A percentile compares a stretch with the other conserved stretches of the same genome.
phyloP scores from a whole-genome alignment of 2,329 filamentous ascomycete genomes.

The Sordariomycetes sp. region DNA sequence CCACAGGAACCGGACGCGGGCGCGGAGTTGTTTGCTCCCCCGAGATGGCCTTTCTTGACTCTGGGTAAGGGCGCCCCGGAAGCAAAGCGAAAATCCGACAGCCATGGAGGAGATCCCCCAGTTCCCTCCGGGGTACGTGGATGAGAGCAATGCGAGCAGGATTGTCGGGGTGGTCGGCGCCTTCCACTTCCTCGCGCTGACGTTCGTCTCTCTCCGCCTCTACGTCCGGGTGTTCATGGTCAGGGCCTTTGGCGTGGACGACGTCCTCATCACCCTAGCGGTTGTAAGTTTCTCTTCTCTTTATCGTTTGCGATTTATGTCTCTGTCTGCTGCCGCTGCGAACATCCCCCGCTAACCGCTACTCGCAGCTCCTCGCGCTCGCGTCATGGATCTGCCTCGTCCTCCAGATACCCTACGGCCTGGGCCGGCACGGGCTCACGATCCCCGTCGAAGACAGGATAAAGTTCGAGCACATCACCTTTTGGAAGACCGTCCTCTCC shows the following conservation, averaged over 20 bases:
- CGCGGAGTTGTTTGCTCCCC: neutral
- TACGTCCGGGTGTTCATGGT: conserved; percentile 14
- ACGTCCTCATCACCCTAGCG: conserved; percentile 14
- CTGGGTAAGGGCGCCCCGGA: neutral
- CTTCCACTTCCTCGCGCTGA: conserved; percentile 12
- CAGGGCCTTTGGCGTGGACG: conserved; percentile 15
- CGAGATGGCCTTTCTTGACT: neutral
- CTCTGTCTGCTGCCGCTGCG: too few species aligned
- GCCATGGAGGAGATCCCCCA: conserved; percentile 1
- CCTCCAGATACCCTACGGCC: conserved; percentile 12
- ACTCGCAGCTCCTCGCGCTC: conserved; percentile 9
- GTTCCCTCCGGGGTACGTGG: conserved; percentile 4
- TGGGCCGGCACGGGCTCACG: conserved; percentile 10
- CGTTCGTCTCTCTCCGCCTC: conserved; percentile 13
- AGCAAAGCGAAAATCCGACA: neutral
- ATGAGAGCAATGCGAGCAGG: conserved; percentile 8
- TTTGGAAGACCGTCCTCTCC: conserved; percentile 13
- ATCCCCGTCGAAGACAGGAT: conserved; percentile 7
- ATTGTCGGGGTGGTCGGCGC: conserved; percentile 9
- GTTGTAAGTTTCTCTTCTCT: conserved; percentile 9
- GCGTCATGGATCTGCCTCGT: conserved; percentile 12
- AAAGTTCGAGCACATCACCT: conserved; percentile 11
- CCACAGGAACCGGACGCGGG: neutral
- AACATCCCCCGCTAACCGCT: too few species aligned
- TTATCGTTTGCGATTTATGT: neutral